These are phyloP conservation scores for Skeletonema grethae DNA, from an alignment of 108 stramenopile species.

Conservation along the genomic window DNA sequence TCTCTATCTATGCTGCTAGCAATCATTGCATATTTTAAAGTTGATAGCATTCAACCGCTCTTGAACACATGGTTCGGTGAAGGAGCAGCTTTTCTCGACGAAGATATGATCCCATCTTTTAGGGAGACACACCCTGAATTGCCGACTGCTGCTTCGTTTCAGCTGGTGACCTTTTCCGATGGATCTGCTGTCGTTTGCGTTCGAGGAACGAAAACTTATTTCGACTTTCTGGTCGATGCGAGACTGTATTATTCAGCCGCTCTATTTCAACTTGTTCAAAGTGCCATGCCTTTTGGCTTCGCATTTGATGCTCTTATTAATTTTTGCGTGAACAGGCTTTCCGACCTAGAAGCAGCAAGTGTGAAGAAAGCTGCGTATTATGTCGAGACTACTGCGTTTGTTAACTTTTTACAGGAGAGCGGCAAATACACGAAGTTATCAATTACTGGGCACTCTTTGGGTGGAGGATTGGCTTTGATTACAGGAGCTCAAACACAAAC, in stretches of 20 bases:
- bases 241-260: conserved; percentile 12
- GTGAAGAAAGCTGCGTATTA: conserved; percentile 34
- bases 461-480: conserved; percentile 45
- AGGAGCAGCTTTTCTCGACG: conserved; percentile 3
- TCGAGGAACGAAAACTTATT: conserved; percentile 12
- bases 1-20: neutral
- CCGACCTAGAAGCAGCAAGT: conserved; percentile 4
- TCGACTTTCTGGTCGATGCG: conserved; percentile 21
- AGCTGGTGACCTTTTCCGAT: conserved; percentile 13
- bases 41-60: conserved; percentile 5
- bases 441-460: conserved; percentile 43
- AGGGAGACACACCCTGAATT: neutral
- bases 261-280: conserved; percentile 15
- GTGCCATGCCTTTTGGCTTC: conserved; percentile 17
- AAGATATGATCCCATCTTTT: neutral
- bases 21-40: conserved; percentile 13
- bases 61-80: conserved; percentile 16
- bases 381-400: conserved; percentile 32
- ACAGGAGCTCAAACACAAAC: conserved; percentile 39
- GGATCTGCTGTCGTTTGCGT: conserved; percentile 7
- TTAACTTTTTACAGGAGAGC: conserved; percentile 8
- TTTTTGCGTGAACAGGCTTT: conserved; percentile 1
- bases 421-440: conserved; percentile 13
- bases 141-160: neutral
- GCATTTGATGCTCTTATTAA: conserved; percentile 1